These are phyloP conservation scores for Populus simonii DNA, from an alignment of 345 rosid genomes.

Conservation along the genomic window DNA sequence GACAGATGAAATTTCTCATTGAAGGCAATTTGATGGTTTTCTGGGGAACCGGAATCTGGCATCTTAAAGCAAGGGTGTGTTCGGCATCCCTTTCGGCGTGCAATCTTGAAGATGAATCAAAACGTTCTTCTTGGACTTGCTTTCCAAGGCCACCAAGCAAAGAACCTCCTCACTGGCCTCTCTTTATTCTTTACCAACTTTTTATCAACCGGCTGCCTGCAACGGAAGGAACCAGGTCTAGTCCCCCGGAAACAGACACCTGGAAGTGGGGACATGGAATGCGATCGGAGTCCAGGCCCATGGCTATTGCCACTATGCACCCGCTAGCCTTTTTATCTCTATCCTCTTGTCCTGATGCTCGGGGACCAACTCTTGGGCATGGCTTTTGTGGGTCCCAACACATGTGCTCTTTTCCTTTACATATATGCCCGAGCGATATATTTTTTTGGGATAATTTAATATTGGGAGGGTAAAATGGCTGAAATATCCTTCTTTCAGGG, in stretches of 20 bases:
- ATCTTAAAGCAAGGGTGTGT: not conserved
- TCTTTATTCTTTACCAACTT: not conserved
- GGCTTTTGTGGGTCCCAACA: not conserved
- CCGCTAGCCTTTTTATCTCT: not conserved
- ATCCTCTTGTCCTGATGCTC: not conserved
- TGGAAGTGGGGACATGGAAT: not conserved
- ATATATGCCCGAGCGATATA: not conserved
- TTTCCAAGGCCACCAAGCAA: conserved; percentile 7
- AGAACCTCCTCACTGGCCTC: not conserved
- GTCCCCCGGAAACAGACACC: not conserved
- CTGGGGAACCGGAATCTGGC: no score
- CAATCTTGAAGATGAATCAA: not conserved
- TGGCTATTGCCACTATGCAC: not conserved
- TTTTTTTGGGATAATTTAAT: not conserved
- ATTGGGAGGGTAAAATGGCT: not conserved
- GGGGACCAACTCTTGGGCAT: not conserved
- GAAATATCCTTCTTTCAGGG: not conserved
- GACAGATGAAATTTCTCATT: not conserved
- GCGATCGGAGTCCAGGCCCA: no score
- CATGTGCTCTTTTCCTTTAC: not conserved
- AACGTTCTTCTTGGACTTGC: not conserved
- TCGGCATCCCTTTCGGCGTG: conserved; percentile 4
- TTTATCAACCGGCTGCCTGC: conserved; percentile 6
- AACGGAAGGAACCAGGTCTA: not conserved
- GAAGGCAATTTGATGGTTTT: not conserved